These are phyloP conservation scores for Elsinoe batatas DNA, from an alignment of 2,329 filamentous ascomycete species.

Conservation along the genomic window DNA sequence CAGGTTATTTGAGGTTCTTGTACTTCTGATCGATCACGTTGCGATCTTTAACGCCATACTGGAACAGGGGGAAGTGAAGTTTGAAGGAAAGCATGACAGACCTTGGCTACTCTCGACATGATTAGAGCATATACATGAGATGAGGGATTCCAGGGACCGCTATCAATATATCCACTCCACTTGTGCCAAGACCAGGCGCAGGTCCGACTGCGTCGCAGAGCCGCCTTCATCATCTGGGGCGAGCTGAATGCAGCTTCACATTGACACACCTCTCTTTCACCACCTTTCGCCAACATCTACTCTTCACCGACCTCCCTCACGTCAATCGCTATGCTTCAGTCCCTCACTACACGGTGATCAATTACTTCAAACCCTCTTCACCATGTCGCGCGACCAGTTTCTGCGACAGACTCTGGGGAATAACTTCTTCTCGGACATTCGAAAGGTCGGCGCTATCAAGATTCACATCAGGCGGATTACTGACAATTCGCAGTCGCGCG, in stretches of 20 bases:
- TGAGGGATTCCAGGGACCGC: too few species aligned
- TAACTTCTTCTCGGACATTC: slow-evolving; percentile 53
- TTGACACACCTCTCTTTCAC: background rate
- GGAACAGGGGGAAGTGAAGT: too few species aligned
- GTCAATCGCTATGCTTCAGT: background rate
- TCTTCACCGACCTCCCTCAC: background rate
- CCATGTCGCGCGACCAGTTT: slow-evolving; percentile 40
- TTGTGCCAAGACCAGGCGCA: background rate
- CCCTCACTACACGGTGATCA: background rate
- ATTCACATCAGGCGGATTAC: slow-evolving; percentile 14
- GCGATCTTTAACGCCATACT: too few species aligned
- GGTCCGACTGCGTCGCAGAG: slow-evolving; percentile 3
- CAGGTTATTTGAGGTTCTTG: too few species aligned
- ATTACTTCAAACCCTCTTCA: slow-evolving; percentile 11
- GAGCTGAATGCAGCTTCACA: background rate
- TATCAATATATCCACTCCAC: too few species aligned
- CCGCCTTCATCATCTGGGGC: slow-evolving; percentile 7
- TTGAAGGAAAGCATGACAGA: too few species aligned
- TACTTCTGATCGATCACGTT: too few species aligned
- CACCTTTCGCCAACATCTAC: background rate
- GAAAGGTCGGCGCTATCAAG: slow-evolving; percentile 40
- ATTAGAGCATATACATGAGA: too few species aligned
- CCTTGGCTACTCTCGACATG: too few species aligned
- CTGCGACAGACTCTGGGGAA: slow-evolving; percentile 57
- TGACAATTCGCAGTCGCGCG: slow-evolving; percentile 54